Evolutionary conservation across 2,329 filamentous ascomycete species (phyloP).

Genomic region (Penicillium brevicompactum): DNA sequence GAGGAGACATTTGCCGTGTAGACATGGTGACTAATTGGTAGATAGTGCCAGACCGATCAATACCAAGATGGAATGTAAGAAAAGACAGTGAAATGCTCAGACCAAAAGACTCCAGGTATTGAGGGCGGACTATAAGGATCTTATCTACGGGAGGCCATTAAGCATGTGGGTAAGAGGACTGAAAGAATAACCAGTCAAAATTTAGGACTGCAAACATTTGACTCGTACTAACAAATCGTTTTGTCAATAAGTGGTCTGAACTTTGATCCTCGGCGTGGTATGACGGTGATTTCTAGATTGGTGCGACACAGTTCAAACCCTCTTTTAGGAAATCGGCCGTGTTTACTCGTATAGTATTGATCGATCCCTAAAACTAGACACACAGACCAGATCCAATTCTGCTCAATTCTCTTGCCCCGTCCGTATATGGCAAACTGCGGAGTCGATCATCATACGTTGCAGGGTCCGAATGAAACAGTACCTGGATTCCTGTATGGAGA

Average conservation of each 20-base stretch:
- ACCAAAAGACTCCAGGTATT: neutral
- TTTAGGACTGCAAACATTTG: neutral
- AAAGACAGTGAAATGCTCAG: neutral
- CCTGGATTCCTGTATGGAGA: neutral
- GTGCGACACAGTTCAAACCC: neutral
- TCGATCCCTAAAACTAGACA: neutral
- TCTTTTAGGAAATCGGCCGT: neutral
- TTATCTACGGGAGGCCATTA: neutral
- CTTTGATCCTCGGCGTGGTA: neutral
- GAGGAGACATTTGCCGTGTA: neutral
- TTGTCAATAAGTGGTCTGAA: neutral
- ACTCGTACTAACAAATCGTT: neutral
- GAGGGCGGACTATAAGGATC: neutral
- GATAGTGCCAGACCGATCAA: neutral
- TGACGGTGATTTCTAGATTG: neutral
- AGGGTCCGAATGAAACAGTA: neutral
- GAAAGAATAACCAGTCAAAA: neutral
- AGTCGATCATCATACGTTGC: neutral
- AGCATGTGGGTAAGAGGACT: neutral
- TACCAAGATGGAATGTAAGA: neutral
- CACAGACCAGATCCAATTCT: neutral
- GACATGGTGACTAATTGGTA: neutral
- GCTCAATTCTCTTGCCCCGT: neutral
- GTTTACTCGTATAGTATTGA: neutral
- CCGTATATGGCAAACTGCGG: neutral